These are phyloP conservation scores for Cryptosporidium xiaoi DNA, from an alignment of 169 alveolate species.

Conservation along the genomic window DNA sequence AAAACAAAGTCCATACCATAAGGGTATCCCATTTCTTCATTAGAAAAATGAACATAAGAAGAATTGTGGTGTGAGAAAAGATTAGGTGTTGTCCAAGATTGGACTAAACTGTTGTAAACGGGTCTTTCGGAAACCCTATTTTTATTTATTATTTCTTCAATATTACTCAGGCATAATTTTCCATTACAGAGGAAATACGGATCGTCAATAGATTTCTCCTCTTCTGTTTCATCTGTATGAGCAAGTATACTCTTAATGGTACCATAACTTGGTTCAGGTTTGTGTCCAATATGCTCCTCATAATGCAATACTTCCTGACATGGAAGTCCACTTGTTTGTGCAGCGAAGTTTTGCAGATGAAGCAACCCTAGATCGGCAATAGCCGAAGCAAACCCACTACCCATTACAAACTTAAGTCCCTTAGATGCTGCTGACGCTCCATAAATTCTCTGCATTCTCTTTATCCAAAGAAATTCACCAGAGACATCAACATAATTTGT, in stretches of 20 bases:
- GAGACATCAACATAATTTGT: conserved; percentile 57
- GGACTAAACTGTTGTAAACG: conserved; percentile 6
- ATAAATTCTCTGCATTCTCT: conserved; percentile 51
- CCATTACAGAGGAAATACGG: conserved; percentile 62
- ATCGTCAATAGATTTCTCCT: background rate
- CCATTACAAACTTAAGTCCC: conserved; percentile 36
- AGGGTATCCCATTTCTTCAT: conserved; percentile 73
- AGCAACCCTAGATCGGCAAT: conserved; percentile 34
- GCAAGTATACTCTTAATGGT: conserved; percentile 15
- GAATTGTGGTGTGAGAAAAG: background rate
- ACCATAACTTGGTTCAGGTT: conserved; percentile 29
- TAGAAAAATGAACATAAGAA: conserved; percentile 29
- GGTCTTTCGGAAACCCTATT: conserved; percentile 28
- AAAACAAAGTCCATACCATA: conserved; percentile 73
- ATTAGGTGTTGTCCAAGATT: conserved; percentile 66
- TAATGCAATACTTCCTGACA: conserved; percentile 59
- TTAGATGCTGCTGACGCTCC: conserved; percentile 65
- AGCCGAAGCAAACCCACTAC: conserved; percentile 19
- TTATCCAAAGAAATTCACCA: conserved; percentile 44
- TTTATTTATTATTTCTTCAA: conserved; percentile 37
- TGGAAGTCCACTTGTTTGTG: conserved; percentile 69
- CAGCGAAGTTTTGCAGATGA: conserved; percentile 63
- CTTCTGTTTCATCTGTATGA: background rate
- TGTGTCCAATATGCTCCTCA: conserved; percentile 35
- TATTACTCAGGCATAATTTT: conserved; percentile 51